Evolutionary conservation across 2,329 filamentous ascomycete species (phyloP), one percentile per base, ranked within the genome.

Genomic region (Harringtonia lauricola): DNA sequence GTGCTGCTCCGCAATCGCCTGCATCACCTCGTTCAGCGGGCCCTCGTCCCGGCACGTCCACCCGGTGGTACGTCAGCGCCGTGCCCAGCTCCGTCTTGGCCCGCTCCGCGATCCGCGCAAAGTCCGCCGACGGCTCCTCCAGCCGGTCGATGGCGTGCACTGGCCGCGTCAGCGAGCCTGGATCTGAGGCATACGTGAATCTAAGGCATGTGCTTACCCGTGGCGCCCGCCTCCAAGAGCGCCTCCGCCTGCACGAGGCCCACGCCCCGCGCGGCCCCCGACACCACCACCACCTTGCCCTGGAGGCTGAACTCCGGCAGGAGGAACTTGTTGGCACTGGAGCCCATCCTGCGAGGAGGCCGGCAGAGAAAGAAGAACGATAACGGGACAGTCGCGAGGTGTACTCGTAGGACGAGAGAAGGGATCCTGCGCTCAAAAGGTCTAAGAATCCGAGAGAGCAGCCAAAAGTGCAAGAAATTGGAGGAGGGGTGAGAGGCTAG

Each of bases 201-300:
- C 8, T 18, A 15, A 36, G 24, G 24, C 10, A 6, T 7, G 24
- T 26, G 7, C 44, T 8, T 26, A 49, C 47, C 47, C 9, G 61
- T 83, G 29, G 86, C 86, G 30, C 86, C 86, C 10, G 85, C 85
- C 60, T 92, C 85, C 33, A 90, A 66, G 38, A 92, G 67, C 8
- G 84, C 86, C 57, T 90, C 83, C 35, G 82, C 76, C 59, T 90
- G 83, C 19, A 83, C 81, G 34, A 94, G 68, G 34, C 86, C 86
- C 10, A 94, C 68, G 3, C 87, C 86, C 47, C 84, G 75, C 8
- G 79, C 86, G 45, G 75, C 86, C 39, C 86, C 86, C 2, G 84
- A 84, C 18, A 94, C 82, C 36, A 88, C 63, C 42, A 89, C 71
- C 15, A 89, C 80, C 60, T 83, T 87, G 62, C 77, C 75, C 50